These are phyloP conservation scores for Beauveria brongniartii DNA, from an alignment of 2,329 filamentous ascomycete species.

Conservation along the genomic window DNA sequence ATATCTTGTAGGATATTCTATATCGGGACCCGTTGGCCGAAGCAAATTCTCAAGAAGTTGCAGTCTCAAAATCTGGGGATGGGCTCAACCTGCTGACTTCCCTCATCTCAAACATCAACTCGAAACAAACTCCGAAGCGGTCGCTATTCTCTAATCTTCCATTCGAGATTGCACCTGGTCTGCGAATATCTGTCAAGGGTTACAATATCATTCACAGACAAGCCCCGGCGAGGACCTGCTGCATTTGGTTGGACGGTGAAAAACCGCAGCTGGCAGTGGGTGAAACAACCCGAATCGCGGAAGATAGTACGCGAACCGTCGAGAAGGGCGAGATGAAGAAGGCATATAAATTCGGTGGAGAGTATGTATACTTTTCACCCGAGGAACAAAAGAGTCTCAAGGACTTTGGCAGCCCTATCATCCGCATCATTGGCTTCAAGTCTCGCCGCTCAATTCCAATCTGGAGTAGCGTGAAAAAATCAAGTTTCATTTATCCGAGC, in stretches of 20 bases:
- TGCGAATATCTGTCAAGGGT: constrained; percentile 86
- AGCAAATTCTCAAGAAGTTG: constrained; percentile 44
- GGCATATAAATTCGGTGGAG: constrained; percentile 92
- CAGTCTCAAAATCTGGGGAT: constrained; percentile 60
- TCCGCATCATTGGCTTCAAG: constrained; percentile 93
- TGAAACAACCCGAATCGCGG: constrained; percentile 65
- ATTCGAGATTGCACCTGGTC: constrained; percentile 75
- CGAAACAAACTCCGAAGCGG: constrained; percentile 77
- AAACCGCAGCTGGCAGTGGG: constrained; percentile 70
- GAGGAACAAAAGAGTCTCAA: constrained; percentile 75
- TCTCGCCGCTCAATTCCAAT: constrained; percentile 62
- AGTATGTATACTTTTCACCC: constrained; percentile 75
- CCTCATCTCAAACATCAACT: constrained; percentile 80
- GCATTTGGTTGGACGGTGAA: constrained; percentile 83
- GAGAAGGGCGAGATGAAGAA: constrained; percentile 79
- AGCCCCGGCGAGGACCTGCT: constrained; percentile 71
- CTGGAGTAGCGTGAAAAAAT: constrained; percentile 81
- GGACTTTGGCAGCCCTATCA: constrained; percentile 71
- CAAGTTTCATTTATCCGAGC: constrained; percentile 88
- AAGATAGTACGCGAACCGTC: constrained; percentile 68
- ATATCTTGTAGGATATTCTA: constrained; percentile 64
- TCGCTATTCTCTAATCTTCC: constrained; percentile 81
- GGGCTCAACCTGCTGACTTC: constrained; percentile 73
- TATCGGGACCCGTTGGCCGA: constrained; percentile 71
- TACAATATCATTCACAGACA: constrained; percentile 86